Evolutionary conservation across 2,329 filamentous ascomycete species (phyloP).

Genomic region (Trichoderma citrinoviride): DNA sequence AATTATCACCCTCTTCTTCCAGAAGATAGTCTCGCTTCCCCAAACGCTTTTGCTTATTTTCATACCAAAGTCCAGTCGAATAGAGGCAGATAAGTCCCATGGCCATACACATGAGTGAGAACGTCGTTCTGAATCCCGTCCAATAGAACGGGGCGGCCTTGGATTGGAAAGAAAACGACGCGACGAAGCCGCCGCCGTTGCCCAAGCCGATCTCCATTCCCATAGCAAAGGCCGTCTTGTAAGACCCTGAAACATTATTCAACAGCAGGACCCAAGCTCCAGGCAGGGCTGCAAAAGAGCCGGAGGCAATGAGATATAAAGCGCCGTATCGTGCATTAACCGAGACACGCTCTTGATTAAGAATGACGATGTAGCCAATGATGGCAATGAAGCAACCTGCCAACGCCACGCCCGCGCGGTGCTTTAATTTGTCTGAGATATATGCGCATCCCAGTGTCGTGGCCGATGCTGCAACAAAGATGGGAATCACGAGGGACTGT

Average conservation of each 20-base stretch:
- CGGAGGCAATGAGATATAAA: conserved; percentile 7
- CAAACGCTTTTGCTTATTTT: conserved; percentile 5
- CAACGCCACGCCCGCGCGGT: background rate
- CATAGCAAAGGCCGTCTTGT: conserved; percentile 17
- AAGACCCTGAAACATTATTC: conserved; percentile 9
- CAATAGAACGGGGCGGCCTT: conserved; percentile 4
- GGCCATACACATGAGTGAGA: conserved; percentile 8
- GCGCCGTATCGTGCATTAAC: conserved; percentile 13
- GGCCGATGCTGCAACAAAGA: conserved; percentile 1
- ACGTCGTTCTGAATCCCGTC: conserved; percentile 13
- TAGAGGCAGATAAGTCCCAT: conserved; percentile 8
- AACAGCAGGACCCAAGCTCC: conserved; percentile 12
- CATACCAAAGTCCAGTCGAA: conserved; percentile 7
- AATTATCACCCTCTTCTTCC: conserved; percentile 6
- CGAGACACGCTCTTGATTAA: conserved; percentile 14
- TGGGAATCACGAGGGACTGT: conserved; percentile 12
- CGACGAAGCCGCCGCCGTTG: conserved; percentile 15
- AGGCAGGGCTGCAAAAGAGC: conserved; percentile 8
- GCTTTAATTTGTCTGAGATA: conserved; percentile 14
- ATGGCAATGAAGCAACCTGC: conserved; percentile 8
- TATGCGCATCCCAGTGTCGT: conserved; percentile 3
- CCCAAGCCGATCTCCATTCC: conserved; percentile 17
- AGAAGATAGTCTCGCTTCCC: conserved; percentile 1
- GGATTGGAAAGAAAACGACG: conserved; percentile 10
- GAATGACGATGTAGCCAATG: conserved; percentile 8